phyloP scores from a whole-genome alignment of 176 grass and related monocot genomes.

The Bothriochloa decipiens region DNA sequence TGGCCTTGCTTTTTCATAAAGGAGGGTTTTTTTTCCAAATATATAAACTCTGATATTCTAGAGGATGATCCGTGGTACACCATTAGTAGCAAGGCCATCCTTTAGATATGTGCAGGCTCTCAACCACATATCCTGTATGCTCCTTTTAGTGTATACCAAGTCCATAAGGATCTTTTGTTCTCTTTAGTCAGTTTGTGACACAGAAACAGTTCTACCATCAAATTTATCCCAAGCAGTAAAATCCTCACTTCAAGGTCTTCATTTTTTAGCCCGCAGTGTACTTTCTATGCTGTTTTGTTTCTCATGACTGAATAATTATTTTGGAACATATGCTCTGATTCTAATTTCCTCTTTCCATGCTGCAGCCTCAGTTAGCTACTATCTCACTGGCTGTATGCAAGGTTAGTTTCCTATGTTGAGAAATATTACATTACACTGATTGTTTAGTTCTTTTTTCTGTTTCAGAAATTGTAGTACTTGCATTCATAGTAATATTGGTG shows the following conservation, averaged over 20 bases:
- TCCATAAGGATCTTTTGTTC: not conserved
- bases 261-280: not conserved
- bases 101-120: not conserved
- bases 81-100: no score
- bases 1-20: no score
- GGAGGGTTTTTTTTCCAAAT: no score
- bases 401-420: constrained; percentile 47
- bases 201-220: not conserved
- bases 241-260: not conserved
- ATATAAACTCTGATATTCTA: no score
- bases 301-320: not conserved
- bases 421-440: not conserved
- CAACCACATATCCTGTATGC: not conserved
- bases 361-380: constrained; percentile 76
- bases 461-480: not conserved
- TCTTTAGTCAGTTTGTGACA: not conserved
- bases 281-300: not conserved
- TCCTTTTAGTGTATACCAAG: not conserved
- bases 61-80: no score
- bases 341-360: constrained; percentile 23
- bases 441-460: not conserved
- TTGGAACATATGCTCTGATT: not conserved
- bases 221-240: not conserved
- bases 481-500: constrained; percentile 11
- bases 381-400: constrained; percentile 79